These are phyloP conservation scores for Metschnikowia dekortorum DNA, from an alignment of 805 yeast genomes.

Conservation along the genomic window DNA sequence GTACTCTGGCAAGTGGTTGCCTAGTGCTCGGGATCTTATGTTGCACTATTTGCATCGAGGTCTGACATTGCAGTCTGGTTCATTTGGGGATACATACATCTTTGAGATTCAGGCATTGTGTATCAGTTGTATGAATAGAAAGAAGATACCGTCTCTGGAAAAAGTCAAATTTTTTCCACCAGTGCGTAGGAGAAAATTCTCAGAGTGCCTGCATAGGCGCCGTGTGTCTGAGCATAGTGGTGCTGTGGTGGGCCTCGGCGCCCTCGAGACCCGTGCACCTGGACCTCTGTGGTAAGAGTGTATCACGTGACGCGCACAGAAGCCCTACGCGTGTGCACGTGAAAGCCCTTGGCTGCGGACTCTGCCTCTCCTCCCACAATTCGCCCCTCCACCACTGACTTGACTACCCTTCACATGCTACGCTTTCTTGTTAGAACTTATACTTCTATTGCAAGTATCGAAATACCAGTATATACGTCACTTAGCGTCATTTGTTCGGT, in stretches of 20 bases:
- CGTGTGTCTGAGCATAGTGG: not conserved
- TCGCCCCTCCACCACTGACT: too few relatives aligned
- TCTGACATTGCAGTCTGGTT: not conserved
- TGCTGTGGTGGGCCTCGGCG: not conserved
- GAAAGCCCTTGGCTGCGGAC: constrained; percentile 15
- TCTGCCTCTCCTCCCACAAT: too few relatives aligned
- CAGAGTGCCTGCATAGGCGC: constrained; percentile 13
- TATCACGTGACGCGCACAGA: constrained; percentile 18
- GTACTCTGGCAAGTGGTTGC: too few relatives aligned
- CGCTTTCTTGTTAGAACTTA: too few relatives aligned
- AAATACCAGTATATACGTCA: too few relatives aligned
- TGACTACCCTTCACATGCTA: too few relatives aligned
- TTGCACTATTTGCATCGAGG: too few relatives aligned
- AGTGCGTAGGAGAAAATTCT: constrained; percentile 18
- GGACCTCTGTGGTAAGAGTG: not conserved
- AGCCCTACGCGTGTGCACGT: constrained; percentile 18
- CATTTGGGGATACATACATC: constrained; percentile 65
- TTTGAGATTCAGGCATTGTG: constrained; percentile 94
- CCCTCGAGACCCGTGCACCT: constrained; percentile 9
- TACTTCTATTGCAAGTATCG: too few relatives aligned
- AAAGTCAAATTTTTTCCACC: constrained; percentile 13
- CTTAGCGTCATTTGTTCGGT: too few relatives aligned
- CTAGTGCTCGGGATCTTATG: too few relatives aligned
- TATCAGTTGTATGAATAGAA: constrained; percentile 16
- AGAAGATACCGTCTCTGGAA: constrained; percentile 9